phyloP scores from a whole-genome alignment of 208 protist genomes.

The Crithidia bombi region DNA sequence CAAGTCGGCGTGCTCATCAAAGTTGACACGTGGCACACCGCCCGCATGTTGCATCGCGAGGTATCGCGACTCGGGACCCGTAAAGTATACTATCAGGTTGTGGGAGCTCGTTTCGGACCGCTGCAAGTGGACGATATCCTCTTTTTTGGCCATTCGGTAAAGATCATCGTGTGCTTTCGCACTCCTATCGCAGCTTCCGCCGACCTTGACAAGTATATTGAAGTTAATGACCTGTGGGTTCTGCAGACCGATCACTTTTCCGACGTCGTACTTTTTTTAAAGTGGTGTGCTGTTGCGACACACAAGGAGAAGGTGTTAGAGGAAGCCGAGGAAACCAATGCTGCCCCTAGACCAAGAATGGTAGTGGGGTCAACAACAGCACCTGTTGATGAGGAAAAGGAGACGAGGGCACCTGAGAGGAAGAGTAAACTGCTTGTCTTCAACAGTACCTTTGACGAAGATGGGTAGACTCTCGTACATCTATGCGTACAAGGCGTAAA shows the following conservation, averaged over 20 bases:
- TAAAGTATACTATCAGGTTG: slow-evolving; percentile 71
- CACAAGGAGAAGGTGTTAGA: slow-evolving; percentile 66
- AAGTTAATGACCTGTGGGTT: slow-evolving; percentile 66
- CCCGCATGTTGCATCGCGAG: slow-evolving; percentile 79
- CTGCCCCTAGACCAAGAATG: slow-evolving; percentile 16
- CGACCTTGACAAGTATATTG: slow-evolving; percentile 78
- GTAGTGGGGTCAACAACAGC: slow-evolving; percentile 5
- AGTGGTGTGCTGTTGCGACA: slow-evolving; percentile 80
- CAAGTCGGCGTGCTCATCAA: slow-evolving; percentile 89
- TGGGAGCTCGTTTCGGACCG: slow-evolving; percentile 83
- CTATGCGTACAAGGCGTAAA: too few species aligned
- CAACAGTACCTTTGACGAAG: not conserved
- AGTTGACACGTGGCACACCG: slow-evolving; percentile 89
- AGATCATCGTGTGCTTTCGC: slow-evolving; percentile 83
- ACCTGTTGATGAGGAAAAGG: not conserved
- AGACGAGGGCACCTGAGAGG: not conserved
- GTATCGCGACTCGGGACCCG: slow-evolving; percentile 65
- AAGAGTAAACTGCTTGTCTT: slow-evolving; percentile 8
- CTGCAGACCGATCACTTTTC: slow-evolving; percentile 82
- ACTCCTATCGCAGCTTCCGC: slow-evolving; percentile 55
- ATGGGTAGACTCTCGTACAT: not conserved
- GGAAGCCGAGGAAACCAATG: not conserved
- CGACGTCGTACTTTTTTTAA: slow-evolving; percentile 75
- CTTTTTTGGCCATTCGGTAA: slow-evolving; percentile 75
- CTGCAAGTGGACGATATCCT: slow-evolving; percentile 70